These are phyloP conservation scores for Blastobotrys illinoisensis DNA, from an alignment of 1,139 yeast species.

Conservation along the genomic window DNA sequence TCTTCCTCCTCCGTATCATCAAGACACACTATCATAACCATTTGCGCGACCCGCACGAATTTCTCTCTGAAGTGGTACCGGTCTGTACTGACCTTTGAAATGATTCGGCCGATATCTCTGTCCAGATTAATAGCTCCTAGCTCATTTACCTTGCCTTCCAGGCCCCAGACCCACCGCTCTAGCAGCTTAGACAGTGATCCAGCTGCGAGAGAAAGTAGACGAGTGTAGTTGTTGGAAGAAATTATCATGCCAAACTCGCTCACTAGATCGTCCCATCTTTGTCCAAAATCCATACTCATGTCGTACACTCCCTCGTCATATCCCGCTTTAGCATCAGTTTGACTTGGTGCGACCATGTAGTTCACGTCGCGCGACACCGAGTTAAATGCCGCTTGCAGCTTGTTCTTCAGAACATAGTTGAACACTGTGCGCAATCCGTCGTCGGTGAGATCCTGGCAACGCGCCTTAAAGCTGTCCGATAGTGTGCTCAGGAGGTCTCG, in stretches of 20 bases:
- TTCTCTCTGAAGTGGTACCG: conserved; percentile 66
- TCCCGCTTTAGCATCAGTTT: conserved; percentile 22
- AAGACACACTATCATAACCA: conserved; percentile 73
- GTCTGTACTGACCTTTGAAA: conserved; percentile 35
- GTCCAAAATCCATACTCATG: conserved; percentile 18
- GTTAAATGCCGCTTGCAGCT: conserved; percentile 43
- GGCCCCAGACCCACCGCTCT: conserved; percentile 62
- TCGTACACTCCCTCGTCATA: conserved; percentile 31
- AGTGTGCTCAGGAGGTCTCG: conserved; percentile 37
- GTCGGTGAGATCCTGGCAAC: conserved; percentile 44
- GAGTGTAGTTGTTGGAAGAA: conserved; percentile 46
- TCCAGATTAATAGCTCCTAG: conserved; percentile 82
- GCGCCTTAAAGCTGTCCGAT: conserved; percentile 32
- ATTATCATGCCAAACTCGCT: conserved; percentile 59
- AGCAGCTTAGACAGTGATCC: conserved; percentile 45
- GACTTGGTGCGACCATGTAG: conserved; percentile 37
- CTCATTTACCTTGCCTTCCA: conserved; percentile 68
- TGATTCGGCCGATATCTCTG: conserved; percentile 69
- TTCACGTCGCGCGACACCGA: conserved; percentile 52
- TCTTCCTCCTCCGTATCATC: conserved; percentile 69
- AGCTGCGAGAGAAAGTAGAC: conserved; percentile 51
- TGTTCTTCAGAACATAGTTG: conserved; percentile 51
- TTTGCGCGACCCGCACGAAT: conserved; percentile 76
- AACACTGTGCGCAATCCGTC: conserved; percentile 54
- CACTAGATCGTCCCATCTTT: conserved; percentile 59